Evolutionary conservation across 441 rosid species (phyloP).

Genomic region (Sinapis alba): DNA sequence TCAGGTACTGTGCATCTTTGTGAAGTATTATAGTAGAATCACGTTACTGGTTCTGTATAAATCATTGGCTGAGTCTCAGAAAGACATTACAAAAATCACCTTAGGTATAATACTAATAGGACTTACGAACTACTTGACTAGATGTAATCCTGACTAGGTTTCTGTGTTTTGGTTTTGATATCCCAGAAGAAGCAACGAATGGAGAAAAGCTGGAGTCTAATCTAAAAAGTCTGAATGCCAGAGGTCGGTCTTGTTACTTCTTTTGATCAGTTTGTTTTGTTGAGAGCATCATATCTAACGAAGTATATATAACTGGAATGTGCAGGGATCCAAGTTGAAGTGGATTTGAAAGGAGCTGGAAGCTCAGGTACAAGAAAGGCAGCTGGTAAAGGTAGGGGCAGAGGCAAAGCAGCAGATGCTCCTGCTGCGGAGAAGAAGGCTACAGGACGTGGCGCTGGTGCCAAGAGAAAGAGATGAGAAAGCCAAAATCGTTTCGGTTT

Average conservation of each 20-base stretch:
- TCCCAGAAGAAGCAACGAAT: constrained; percentile 49
- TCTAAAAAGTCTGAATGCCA: constrained; percentile 69
- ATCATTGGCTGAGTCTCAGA: not conserved
- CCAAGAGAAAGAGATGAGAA: constrained; percentile 40
- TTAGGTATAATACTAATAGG: not conserved
- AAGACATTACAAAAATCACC: not conserved
- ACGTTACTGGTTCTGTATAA: constrained; percentile 14
- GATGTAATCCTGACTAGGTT: constrained; percentile 20
- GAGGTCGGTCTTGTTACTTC: constrained; percentile 50
- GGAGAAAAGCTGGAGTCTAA: constrained; percentile 72
- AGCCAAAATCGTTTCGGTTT: not conserved
- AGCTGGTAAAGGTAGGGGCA: constrained; percentile 36
- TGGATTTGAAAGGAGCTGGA: constrained; percentile 65
- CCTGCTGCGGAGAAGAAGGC: constrained; percentile 33
- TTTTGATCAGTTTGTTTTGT: constrained; percentile 10
- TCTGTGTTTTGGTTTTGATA: not conserved
- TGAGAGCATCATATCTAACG: not conserved
- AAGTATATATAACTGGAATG: not conserved
- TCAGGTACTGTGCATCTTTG: constrained; percentile 50
- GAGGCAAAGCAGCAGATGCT: constrained; percentile 33
- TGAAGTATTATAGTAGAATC: constrained; percentile 6
- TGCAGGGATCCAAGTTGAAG: constrained; percentile 76
- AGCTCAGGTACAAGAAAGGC: constrained; percentile 37
- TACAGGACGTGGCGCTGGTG: constrained; percentile 37
- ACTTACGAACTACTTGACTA: not conserved